phyloP scores from a whole-genome alignment of 2,329 filamentous ascomycete genomes.

The Diplodia seriata region DNA sequence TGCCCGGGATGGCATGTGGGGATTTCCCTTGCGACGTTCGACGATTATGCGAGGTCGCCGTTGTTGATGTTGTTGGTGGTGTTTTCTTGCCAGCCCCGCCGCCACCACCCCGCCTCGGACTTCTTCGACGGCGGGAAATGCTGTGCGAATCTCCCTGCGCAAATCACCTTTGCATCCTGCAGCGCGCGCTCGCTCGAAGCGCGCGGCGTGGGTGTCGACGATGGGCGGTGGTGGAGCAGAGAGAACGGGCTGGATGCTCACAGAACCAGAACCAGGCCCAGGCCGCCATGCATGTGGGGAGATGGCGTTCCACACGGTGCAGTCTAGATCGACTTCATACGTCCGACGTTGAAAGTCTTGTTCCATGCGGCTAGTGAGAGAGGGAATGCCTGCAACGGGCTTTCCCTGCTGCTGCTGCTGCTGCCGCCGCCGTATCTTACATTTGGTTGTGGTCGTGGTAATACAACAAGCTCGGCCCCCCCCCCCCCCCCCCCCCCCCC shows the following conservation, averaged over 20 bases:
- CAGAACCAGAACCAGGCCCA: neutral
- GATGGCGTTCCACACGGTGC: slow-evolving; percentile 1
- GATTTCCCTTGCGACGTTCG: neutral
- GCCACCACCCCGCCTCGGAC: neutral
- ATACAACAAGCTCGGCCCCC: neutral
- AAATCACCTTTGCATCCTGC: neutral
- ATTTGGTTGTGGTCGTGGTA: neutral
- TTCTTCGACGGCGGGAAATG: no score
- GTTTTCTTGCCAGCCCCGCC: neutral
- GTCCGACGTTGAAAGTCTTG: neutral
- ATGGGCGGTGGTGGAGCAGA: neutral
- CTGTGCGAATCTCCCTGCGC: no score
- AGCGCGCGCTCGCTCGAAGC: neutral
- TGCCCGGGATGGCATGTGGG: neutral
- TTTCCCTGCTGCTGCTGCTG: no score
- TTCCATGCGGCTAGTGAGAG: no score
- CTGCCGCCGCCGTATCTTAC: neutral
- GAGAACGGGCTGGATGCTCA: slow-evolving; percentile 2
- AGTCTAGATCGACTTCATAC: slow-evolving; percentile 4
- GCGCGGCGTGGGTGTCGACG: neutral
- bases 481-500: no score
- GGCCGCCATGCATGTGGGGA: neutral
- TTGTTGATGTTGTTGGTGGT: neutral
- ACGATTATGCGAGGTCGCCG: neutral
- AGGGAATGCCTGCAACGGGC: neutral